A percentile compares a stretch with the other conserved stretches of the same genome.
These are phyloP conservation scores for Solanum medicagineum DNA, from an alignment of 257 asterid genomes.

Conservation along the genomic window DNA sequence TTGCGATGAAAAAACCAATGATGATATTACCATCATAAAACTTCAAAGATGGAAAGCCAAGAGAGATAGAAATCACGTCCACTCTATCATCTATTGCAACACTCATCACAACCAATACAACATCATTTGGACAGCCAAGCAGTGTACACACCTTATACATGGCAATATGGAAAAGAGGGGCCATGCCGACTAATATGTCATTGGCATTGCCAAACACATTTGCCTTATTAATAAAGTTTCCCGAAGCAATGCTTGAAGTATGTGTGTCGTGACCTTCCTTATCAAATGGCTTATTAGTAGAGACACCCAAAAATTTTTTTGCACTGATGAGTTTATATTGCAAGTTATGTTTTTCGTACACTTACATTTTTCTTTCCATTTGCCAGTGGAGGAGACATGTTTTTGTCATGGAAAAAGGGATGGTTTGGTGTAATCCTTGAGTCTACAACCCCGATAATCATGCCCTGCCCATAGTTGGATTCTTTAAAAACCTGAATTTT, in stretches of 20 bases:
- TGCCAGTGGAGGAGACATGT: not conserved
- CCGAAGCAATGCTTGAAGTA: not conserved
- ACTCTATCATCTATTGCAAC: constrained; percentile 24
- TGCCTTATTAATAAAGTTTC: constrained; percentile 14
- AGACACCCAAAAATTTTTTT: not conserved
- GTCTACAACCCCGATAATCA: constrained; percentile 24
- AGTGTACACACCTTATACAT: constrained; percentile 17
- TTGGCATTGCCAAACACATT: constrained; percentile 25
- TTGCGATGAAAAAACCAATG: constrained; percentile 24
- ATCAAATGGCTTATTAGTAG: constrained; percentile 7
- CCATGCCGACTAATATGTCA: constrained; percentile 7
- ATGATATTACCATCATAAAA: constrained; percentile 2
- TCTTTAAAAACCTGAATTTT: not conserved
- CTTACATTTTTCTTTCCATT: constrained; percentile 41
- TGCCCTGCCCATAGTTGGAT: constrained; percentile 9
- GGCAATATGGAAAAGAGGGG: constrained; percentile 45
- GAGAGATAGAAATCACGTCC: constrained; percentile 18
- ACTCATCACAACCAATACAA: constrained; percentile 23
- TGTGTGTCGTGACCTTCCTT: constrained; percentile 23
- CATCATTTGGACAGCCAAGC: constrained; percentile 3
- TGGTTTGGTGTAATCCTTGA: not conserved
- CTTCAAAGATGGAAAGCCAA: not conserved
- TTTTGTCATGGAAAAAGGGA: too few relatives aligned
- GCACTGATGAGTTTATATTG: not conserved
- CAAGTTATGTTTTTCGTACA: not conserved